Conservation (phyloP, 768 basidiomycete genomes). For the Sarcodon sp. region DNA sequence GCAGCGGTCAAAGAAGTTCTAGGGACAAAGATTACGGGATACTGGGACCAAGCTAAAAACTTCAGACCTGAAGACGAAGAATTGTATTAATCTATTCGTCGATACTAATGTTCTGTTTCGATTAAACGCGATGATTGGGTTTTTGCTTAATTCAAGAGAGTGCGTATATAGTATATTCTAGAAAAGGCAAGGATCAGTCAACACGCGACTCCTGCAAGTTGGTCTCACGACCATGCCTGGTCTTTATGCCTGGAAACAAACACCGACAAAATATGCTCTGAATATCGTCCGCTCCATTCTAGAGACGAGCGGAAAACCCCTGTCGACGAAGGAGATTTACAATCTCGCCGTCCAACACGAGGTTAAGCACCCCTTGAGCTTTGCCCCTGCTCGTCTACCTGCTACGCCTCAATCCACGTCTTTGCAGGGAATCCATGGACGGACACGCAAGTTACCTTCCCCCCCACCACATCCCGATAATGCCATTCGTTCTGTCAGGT, state of each 20-base stretch:
- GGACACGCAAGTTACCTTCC: neutral
- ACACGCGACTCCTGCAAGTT: too few species aligned
- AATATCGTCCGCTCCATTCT: neutral
- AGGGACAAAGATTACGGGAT: slow-evolving; percentile 73
- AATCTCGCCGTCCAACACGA: neutral
- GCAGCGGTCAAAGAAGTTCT: slow-evolving; percentile 74
- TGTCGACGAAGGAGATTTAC: neutral
- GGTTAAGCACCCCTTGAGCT: neutral
- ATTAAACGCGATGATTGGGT: neutral
- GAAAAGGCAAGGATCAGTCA: too few species aligned
- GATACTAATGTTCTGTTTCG: neutral
- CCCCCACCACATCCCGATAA: slow-evolving; percentile 29
- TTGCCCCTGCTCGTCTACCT: neutral
- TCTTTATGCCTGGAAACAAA: neutral
- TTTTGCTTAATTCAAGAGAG: too few species aligned
- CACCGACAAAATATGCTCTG: neutral
- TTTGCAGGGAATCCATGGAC: neutral
- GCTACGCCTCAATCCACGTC: neutral
- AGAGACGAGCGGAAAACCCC: neutral
- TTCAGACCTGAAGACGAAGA: slow-evolving; percentile 79
- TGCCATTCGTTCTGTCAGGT: slow-evolving; percentile 43
- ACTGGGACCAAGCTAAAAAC: slow-evolving; percentile 94
- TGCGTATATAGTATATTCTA: too few species aligned
- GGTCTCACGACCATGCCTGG: too few species aligned
- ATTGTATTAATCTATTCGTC: slow-evolving; percentile 26